Conservation (phyloP, 495 filamentous ascomycete genomes). For the Aspergillus campestris region DNA sequence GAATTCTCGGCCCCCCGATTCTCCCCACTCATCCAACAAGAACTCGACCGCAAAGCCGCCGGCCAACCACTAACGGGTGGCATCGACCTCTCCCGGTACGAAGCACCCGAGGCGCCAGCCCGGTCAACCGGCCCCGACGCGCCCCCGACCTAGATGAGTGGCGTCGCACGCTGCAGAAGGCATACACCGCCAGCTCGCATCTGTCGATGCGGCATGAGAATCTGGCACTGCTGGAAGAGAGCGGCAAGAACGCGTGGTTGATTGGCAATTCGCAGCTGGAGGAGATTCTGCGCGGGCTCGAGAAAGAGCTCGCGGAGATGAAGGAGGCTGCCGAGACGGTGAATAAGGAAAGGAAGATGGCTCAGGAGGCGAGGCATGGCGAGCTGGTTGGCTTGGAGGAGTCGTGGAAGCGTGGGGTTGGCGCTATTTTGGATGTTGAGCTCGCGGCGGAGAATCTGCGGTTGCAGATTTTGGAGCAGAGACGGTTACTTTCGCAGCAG, state of each 20-base stretch:
- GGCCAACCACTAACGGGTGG: constrained; percentile 46
- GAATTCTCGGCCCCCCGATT: constrained; percentile 36
- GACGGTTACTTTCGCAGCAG: constrained; percentile 34
- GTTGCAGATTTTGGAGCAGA: constrained; percentile 51
- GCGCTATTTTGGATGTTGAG: constrained; percentile 66
- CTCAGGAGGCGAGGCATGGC: constrained; percentile 59
- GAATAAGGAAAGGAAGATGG: constrained; percentile 58
- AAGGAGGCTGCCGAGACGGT: constrained; percentile 60
- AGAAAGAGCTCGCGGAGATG: constrained; percentile 63
- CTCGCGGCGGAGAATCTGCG: constrained; percentile 62
- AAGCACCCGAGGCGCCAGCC: constrained; percentile 46
- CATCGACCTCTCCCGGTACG: constrained; percentile 79
- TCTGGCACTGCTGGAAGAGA: constrained; percentile 64
- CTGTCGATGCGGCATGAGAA: constrained; percentile 57
- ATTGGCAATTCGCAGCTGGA: constrained; percentile 74
- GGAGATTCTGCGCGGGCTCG: constrained; percentile 58
- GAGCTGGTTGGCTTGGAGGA: constrained; percentile 65
- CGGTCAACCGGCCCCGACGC: constrained; percentile 16
- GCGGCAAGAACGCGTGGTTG: constrained; percentile 88
- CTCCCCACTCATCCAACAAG: constrained; percentile 52
- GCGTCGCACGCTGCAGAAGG: constrained; percentile 28
- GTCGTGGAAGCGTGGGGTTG: constrained; percentile 63
- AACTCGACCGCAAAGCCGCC: constrained; percentile 50
- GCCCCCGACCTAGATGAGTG: constrained; percentile 29
- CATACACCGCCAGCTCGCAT: constrained; percentile 61